These are phyloP conservation scores for Chondrus crispus DNA, from an alignment of 23 red algal genomes.

Conservation along the genomic window DNA sequence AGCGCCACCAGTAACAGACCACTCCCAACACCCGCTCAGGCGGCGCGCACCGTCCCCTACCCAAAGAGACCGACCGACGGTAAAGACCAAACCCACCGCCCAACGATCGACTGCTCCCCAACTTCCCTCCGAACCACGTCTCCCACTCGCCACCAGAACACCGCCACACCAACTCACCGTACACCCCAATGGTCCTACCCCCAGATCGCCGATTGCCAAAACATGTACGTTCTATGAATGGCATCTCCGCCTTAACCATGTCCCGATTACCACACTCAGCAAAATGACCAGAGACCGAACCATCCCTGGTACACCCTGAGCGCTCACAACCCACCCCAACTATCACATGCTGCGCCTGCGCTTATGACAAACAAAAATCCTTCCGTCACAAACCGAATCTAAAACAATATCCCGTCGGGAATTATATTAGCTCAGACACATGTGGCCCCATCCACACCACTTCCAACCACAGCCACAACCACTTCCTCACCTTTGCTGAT, in stretches of 20 bases:
- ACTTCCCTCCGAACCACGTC: neutral
- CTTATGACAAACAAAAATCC: neutral
- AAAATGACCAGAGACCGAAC: neutral
- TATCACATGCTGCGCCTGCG: neutral
- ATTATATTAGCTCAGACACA: no score
- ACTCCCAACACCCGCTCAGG: no score
- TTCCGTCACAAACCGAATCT: no score
- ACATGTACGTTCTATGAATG: neutral
- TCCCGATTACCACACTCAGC: neutral
- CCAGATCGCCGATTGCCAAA: no score
- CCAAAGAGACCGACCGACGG: neutral
- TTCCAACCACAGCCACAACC: no score
- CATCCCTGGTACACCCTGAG: neutral
- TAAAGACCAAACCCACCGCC: neutral
- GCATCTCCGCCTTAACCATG: neutral
- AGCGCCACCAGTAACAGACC: neutral
- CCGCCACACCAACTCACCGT: no score
- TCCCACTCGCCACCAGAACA: no score
- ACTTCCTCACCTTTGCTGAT: no score
- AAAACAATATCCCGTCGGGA: no score
- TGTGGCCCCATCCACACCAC: no score
- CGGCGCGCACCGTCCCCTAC: no score
- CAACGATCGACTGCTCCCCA: neutral
- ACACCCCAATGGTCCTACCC: no score
- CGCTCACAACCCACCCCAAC: neutral